phyloP scores from a whole-genome alignment of 164 flowering plant species.

The Euptelea pleiosperma region DNA sequence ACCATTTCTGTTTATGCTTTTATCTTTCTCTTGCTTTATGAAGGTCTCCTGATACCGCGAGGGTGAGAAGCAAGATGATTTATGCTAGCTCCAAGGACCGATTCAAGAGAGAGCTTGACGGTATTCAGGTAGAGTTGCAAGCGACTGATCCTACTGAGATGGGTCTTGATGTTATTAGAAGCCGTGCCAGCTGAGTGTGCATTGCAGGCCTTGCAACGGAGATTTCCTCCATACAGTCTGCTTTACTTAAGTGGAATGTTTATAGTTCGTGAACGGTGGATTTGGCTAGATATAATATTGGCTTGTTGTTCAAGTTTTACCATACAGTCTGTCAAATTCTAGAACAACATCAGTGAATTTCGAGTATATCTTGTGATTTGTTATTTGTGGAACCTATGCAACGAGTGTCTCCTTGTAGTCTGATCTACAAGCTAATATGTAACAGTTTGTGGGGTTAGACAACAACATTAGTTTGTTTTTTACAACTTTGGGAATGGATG shows the following conservation, averaged over 20 bases:
- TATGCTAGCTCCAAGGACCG: conserved; percentile 21
- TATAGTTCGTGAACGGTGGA: conserved; percentile 18
- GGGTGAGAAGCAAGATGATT: conserved; percentile 35
- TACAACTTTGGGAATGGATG: conserved; percentile 12
- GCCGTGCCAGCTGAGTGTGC: conserved; percentile 22
- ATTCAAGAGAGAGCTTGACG: conserved; percentile 22
- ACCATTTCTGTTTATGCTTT: neutral
- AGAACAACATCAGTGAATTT: conserved; percentile 24
- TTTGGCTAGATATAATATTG: conserved; percentile 20
- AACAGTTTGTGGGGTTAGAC: conserved; percentile 31
- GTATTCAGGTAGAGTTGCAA: conserved; percentile 22
- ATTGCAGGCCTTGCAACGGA: neutral
- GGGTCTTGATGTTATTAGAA: conserved; percentile 30
- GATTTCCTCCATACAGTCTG: conserved; percentile 10
- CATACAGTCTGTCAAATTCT: conserved; percentile 14
- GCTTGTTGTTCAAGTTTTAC: conserved; percentile 13
- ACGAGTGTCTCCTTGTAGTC: conserved; percentile 30
- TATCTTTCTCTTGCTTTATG: neutral
- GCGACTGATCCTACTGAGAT: conserved; percentile 29
- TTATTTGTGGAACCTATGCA: conserved; percentile 29
- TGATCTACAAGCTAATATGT: conserved; percentile 41
- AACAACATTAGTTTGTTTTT: conserved; percentile 21
- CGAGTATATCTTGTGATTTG: conserved; percentile 28
- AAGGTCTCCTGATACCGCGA: conserved; percentile 30
- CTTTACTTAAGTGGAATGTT: conserved; percentile 23